These are phyloP conservation scores for Pythium sp. DNA, from an alignment of 352 stramenopile species.

Conservation along the genomic window DNA sequence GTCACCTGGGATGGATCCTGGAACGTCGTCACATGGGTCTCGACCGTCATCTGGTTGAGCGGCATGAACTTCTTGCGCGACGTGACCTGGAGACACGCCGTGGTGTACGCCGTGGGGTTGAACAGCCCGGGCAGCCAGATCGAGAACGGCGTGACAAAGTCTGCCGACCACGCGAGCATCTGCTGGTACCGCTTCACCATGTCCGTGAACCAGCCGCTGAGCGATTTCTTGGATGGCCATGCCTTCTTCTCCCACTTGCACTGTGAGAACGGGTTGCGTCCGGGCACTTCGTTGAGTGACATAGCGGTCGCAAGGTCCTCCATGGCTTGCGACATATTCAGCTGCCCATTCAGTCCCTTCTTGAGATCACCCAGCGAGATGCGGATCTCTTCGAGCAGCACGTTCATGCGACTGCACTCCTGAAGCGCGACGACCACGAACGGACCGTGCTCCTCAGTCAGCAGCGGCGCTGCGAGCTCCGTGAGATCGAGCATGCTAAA, in stretches of 20 bases:
- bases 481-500: slow-evolving; percentile 93
- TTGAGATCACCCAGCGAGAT: slow-evolving; percentile 92
- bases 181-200: slow-evolving; percentile 93
- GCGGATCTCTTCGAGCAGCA: slow-evolving; percentile 89
- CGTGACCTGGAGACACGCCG: slow-evolving; percentile 94
- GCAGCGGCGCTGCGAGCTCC: slow-evolving; percentile 81
- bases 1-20: slow-evolving; percentile 79
- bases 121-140: slow-evolving; percentile 96
- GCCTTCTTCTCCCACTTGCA: slow-evolving; percentile 95
- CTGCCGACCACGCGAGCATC: slow-evolving; percentile 82
- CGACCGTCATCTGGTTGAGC: slow-evolving; percentile 95
- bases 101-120: slow-evolving; percentile 95
- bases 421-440: slow-evolving; percentile 95
- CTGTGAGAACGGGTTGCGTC: slow-evolving; percentile 93
- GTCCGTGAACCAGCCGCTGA: slow-evolving; percentile 90
- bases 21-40: slow-evolving; percentile 95
- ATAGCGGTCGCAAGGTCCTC: slow-evolving; percentile 92
- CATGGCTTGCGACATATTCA: slow-evolving; percentile 96
- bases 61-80: slow-evolving; percentile 90
- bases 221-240: slow-evolving; percentile 94
- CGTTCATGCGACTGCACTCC: slow-evolving; percentile 95
- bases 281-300: slow-evolving; percentile 92
- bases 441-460: slow-evolving; percentile 86
- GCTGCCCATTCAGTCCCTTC: slow-evolving; percentile 94
- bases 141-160: slow-evolving; percentile 92